Base-by-base conservation (phyloP, 257 asterid genomes). In the Parsonsia alboflavescens region DNA sequence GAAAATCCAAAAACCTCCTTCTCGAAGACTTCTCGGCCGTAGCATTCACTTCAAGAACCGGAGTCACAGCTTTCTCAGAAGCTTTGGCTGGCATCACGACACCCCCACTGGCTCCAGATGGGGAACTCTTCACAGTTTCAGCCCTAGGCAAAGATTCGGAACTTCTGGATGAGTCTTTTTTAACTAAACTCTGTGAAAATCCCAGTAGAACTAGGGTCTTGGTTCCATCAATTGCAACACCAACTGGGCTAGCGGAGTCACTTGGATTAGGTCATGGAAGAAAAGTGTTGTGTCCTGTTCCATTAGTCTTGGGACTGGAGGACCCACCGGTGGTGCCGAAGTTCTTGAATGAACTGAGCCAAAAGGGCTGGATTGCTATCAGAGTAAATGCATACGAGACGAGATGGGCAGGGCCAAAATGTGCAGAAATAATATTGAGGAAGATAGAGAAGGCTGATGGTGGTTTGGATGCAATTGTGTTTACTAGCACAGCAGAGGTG, bases 291-390 rank as follows among this genome's bases (percentile, higher is more conserved):
- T 92, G 96, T 74, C 96, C 97, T 6, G 97, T 88, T 36, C 98
- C 97, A 2, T 67, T 73, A 17, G 97, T 92, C 10, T 54, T 85
- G 16, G 97, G 92, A 19, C 50, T 89, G 81, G 81, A 85, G 21
- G 97, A 92, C 80, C 96, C 97, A 66, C 92, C 93, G 24, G 96
- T 90, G 66, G 96, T 92, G 87, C 94, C 97, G 0, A 57, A 73
- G 13, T 84, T 92, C 44, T 81, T 92, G 16, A 75, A 75, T 52
- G 92, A 82, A 54, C 81, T 92, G 30, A 81, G 61, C 9, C 76
- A 81, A 74, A 80, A 74, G 75, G 96, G 91, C 3, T 92, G 96
- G 97, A 75, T 65, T 58, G 80, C 86, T 11, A 82, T 84, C 33
- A 85, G 92, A 59, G 87, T 87, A 48, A 48, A 82, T 45, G 91